Conservation (phyloP, 768 basidiomycete species). For the Xerocomus brunneocitrinus region DNA sequence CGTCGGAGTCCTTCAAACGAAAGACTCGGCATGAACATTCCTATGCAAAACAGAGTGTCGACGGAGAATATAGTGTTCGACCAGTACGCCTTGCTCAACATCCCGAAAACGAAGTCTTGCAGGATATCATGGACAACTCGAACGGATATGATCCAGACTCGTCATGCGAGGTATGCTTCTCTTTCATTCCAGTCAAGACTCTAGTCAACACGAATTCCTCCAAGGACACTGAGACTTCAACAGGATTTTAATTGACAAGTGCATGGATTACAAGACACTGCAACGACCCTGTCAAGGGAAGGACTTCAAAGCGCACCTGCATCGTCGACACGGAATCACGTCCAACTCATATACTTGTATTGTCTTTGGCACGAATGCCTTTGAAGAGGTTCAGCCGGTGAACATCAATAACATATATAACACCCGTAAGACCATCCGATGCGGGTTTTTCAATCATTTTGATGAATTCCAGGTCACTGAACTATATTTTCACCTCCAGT, state of each 20-base stretch:
- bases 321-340: background rate
- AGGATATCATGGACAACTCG: background rate
- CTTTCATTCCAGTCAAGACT: background rate
- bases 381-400: too few species aligned
- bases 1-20: constrained; percentile 4
- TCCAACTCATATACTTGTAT: too few species aligned
- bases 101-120: background rate
- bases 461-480: background rate
- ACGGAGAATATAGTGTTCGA: too few species aligned
- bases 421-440: too few species aligned
- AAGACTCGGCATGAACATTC: background rate
- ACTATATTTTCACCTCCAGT: background rate
- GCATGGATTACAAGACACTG: too few species aligned
- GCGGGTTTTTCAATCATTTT: background rate
- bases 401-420: too few species aligned
- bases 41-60: too few species aligned
- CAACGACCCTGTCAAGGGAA: background rate
- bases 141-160: background rate
- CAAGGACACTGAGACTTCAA: constrained; percentile 8
- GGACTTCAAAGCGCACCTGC: background rate
- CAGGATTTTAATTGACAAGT: background rate
- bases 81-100: background rate
- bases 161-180: background rate
- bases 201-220: background rate
- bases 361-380: too few species aligned